Evolutionary conservation across 352 stramenopile genomes (phyloP).

Genomic region (Globisporangium mamillatum): DNA sequence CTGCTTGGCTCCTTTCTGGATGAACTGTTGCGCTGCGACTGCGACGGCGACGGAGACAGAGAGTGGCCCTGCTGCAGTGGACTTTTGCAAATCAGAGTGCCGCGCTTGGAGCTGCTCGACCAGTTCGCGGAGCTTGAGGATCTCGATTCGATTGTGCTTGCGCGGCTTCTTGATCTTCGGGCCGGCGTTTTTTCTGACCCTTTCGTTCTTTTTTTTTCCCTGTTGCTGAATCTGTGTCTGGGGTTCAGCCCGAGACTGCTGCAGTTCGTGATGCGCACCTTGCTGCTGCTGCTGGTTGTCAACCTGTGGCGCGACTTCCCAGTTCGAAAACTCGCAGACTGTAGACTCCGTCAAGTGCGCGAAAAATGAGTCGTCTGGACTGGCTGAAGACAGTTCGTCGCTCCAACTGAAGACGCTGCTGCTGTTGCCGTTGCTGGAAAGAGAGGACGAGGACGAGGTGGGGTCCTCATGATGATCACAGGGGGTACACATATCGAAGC

Average conservation of each 20-base stretch:
- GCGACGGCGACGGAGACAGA: neutral
- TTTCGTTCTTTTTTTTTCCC: neutral
- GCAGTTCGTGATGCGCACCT: neutral
- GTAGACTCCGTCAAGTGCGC: neutral
- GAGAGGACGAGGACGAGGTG: neutral
- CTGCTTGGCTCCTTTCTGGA: neutral
- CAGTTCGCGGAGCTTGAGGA: conserved; percentile 14
- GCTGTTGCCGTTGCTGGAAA: neutral
- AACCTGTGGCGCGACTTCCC: neutral
- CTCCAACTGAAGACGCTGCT: neutral
- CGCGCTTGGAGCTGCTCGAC: conserved; percentile 7
- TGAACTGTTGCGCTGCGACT: neutral
- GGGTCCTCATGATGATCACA: neutral
- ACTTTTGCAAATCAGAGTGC: neutral
- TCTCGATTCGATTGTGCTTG: conserved; percentile 16
- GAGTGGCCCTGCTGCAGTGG: neutral
- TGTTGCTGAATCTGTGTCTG: neutral
- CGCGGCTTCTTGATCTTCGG: conserved; percentile 4
- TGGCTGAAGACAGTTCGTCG: neutral
- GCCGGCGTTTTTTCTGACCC: neutral
- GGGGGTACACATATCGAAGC: neutral
- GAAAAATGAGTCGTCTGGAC: neutral
- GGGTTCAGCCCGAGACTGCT: neutral
- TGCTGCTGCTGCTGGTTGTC: neutral
- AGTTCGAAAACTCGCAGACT: neutral